Conservation (phyloP, 768 basidiomycete genomes). For the Mycena albidolilacea region DNA sequence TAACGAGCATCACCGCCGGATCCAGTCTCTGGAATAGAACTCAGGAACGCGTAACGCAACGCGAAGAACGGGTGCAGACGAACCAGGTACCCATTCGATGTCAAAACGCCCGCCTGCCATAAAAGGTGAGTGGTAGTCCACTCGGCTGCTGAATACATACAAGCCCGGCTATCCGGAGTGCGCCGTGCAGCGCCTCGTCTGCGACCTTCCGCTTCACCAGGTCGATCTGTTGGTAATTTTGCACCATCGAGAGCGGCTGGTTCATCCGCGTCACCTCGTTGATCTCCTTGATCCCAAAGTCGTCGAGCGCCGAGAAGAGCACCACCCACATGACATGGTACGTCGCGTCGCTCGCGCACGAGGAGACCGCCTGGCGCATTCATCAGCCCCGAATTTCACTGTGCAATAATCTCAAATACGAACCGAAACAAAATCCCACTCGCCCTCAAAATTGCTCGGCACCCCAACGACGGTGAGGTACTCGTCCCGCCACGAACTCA, state of each 20-base stretch:
- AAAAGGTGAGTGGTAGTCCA: neutral
- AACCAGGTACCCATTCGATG: constrained; percentile 90
- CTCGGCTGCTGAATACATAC: constrained; percentile 56
- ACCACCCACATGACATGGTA: constrained; percentile 95
- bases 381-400: neutral
- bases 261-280: constrained; percentile 62
- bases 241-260: constrained; percentile 50
- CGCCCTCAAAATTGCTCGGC: constrained; percentile 84
- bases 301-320: constrained; percentile 85
- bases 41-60: neutral
- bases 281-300: constrained; percentile 86
- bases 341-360: constrained; percentile 88
- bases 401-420: constrained; percentile 36
- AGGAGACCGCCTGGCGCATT: constrained; percentile 58
- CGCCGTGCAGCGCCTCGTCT: constrained; percentile 88
- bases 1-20: constrained; percentile 91
- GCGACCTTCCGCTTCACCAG: constrained; percentile 76
- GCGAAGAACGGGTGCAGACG: constrained; percentile 38
- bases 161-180: constrained; percentile 90
- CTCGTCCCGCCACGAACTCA: constrained; percentile 82
- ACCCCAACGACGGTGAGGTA: constrained; percentile 88
- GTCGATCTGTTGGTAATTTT: constrained; percentile 68
- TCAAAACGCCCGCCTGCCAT: constrained; percentile 82
- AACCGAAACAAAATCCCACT: constrained; percentile 91
- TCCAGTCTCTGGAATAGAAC: constrained; percentile 71